Conservation (phyloP, 306 rosid species). For the Cyclanthera cordifolia region DNA sequence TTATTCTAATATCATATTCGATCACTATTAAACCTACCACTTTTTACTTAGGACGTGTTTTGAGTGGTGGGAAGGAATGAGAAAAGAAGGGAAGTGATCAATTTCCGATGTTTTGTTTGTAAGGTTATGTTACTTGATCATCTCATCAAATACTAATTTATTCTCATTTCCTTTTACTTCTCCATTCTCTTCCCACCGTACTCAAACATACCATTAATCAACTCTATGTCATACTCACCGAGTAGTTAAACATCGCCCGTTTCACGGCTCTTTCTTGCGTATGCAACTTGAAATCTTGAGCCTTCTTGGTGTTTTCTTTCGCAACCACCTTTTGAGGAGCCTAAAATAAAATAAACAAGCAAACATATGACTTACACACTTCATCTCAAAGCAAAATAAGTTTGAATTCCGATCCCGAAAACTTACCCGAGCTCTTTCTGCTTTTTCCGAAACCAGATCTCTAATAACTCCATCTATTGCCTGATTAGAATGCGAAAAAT, state of each 20-base stretch:
- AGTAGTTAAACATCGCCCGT: conserved; percentile 85
- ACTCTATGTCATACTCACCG: conserved; percentile 25
- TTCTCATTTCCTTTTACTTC: too few relatives aligned
- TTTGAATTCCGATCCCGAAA: background rate
- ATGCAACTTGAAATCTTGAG: conserved; percentile 63
- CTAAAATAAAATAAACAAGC: too few relatives aligned
- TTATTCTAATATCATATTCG: background rate
- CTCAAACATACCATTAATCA: too few relatives aligned
- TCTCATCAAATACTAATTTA: too few relatives aligned
- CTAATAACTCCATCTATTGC: background rate
- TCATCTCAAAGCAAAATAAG: too few relatives aligned
- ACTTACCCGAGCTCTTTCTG: background rate
- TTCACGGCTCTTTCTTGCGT: conserved; percentile 79
- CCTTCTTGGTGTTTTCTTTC: conserved; percentile 57
- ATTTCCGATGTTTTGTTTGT: too few relatives aligned
- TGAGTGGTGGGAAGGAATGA: too few relatives aligned
- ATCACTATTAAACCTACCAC: background rate
- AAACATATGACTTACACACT: too few relatives aligned
- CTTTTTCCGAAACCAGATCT: background rate
- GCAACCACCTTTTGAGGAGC: conserved; percentile 34
- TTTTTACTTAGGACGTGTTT: too few relatives aligned
- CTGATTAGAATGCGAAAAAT: background rate
- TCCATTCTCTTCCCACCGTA: too few relatives aligned
- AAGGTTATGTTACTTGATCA: too few relatives aligned
- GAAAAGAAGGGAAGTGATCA: too few relatives aligned